These are phyloP conservation scores for Pythium grandisporangium DNA, from an alignment of 352 stramenopile genomes.

Conservation along the genomic window DNA sequence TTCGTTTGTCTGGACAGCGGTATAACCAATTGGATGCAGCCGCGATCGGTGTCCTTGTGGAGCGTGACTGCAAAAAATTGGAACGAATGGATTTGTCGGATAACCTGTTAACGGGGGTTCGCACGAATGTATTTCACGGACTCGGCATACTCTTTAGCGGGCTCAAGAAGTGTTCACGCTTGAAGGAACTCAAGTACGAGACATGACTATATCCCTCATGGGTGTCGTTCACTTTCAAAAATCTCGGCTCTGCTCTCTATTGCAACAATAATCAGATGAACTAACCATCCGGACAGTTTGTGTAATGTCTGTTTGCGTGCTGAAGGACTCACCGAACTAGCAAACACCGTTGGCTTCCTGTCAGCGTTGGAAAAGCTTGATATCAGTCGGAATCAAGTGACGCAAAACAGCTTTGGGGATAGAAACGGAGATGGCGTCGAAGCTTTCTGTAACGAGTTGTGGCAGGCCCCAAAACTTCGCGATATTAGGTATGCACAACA, in stretches of 20 bases:
- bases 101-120: conserved; percentile 36
- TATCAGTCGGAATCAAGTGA: conserved; percentile 35
- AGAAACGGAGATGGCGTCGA: conserved; percentile 38
- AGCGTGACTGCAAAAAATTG: conserved; percentile 36
- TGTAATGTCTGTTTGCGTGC: conserved; percentile 23
- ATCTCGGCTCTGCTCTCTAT: no score
- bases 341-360: conserved; percentile 29
- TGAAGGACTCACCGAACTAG: conserved; percentile 39
- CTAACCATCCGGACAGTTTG: conserved; percentile 20
- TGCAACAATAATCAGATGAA: background rate
- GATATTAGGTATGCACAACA: conserved; percentile 22
- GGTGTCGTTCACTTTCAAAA: no score
- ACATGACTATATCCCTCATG: background rate
- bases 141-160: conserved; percentile 29
- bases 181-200: conserved; percentile 44
- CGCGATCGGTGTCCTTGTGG: conserved; percentile 37
- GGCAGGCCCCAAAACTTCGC: conserved; percentile 26
- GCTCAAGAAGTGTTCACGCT: conserved; percentile 32
- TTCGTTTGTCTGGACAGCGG: conserved; percentile 14
- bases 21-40: conserved; percentile 56
- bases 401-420: conserved; percentile 47
- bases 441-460: conserved; percentile 43
- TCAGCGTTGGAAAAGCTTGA: conserved; percentile 31
- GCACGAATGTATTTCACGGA: conserved; percentile 49
- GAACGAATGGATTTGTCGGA: conserved; percentile 38